Conservation (phyloP, 2,329 filamentous ascomycete species). For the Talaromyces sp. region DNA sequence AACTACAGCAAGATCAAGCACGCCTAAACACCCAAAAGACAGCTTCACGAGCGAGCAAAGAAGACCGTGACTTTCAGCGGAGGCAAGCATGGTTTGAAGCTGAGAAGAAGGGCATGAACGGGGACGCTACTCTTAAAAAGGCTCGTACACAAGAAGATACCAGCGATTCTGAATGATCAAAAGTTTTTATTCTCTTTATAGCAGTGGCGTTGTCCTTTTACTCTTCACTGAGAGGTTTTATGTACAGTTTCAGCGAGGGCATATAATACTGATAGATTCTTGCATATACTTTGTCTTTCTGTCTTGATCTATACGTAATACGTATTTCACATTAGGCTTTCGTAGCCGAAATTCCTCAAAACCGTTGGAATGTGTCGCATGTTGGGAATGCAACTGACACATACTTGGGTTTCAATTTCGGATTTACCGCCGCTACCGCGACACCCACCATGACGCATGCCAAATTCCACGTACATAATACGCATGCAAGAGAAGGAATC, state of each 20-base stretch:
- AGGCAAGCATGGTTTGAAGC: conserved; percentile 42
- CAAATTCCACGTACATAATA: background rate
- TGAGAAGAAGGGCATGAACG: conserved; percentile 39
- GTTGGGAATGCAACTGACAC: background rate
- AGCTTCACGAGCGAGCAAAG: conserved; percentile 31
- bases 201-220: background rate
- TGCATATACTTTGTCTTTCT: background rate
- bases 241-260: background rate
- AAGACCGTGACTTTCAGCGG: conserved; percentile 34
- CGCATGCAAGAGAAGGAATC: conserved; percentile 9
- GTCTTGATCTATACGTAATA: background rate
- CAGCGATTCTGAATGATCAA: background rate
- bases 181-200: background rate
- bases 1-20: conserved; percentile 36
- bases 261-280: background rate
- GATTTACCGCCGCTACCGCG: background rate
- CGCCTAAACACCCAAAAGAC: conserved; percentile 27
- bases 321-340: background rate
- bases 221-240: background rate
- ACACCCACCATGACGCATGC: background rate
- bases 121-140: conserved; percentile 32
- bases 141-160: conserved; percentile 21
- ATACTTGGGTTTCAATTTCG: background rate
- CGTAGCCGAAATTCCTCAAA: background rate
- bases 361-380: background rate